A percentile compares a stretch with the other conserved stretches of the same genome.
phyloP scores from a whole-genome alignment of 768 basidiomycete genomes.

The Russula brevipes region DNA sequence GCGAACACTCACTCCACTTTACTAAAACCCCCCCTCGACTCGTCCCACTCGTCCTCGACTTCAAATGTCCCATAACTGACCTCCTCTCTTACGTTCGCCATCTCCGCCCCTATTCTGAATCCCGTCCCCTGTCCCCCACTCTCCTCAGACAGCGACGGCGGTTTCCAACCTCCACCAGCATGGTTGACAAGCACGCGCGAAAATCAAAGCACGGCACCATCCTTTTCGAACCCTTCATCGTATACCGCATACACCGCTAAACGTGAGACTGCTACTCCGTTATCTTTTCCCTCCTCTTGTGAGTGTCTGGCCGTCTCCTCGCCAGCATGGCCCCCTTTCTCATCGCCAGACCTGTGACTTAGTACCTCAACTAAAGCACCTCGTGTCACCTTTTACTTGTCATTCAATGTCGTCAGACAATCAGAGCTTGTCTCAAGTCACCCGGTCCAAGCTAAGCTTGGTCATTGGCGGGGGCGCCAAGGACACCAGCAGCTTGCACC shows the following conservation, averaged over 20 bases:
- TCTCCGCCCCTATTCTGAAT: constrained; percentile 23
- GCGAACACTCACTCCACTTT: constrained; percentile 35
- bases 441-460: constrained; percentile 50
- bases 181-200: constrained; percentile 81
- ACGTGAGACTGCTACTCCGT: constrained; percentile 13
- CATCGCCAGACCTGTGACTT: neutral
- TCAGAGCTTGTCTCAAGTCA: constrained; percentile 55
- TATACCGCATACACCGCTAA: constrained; percentile 77
- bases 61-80: constrained; percentile 34
- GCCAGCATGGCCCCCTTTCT: constrained; percentile 5
- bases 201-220: constrained; percentile 82
- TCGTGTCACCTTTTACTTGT: constrained; percentile 18
- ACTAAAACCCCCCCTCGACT: constrained; percentile 30
- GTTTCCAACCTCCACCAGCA: constrained; percentile 38
- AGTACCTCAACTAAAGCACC: constrained; percentile 11
- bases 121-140: constrained; percentile 21
- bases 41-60: constrained; percentile 22
- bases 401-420: constrained; percentile 43
- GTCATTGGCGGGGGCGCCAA: constrained; percentile 49
- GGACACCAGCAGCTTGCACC: constrained; percentile 72
- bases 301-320: constrained; percentile 2
- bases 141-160: constrained; percentile 28
- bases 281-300: constrained; percentile 21
- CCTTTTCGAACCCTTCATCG: constrained; percentile 82
- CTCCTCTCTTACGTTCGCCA: constrained; percentile 30